Percentiles rank a stretch among this genome's conserved stretches.
These are phyloP conservation scores for Physaria fendleri DNA, from an alignment of 345 rosid genomes.

Conservation along the genomic window DNA sequence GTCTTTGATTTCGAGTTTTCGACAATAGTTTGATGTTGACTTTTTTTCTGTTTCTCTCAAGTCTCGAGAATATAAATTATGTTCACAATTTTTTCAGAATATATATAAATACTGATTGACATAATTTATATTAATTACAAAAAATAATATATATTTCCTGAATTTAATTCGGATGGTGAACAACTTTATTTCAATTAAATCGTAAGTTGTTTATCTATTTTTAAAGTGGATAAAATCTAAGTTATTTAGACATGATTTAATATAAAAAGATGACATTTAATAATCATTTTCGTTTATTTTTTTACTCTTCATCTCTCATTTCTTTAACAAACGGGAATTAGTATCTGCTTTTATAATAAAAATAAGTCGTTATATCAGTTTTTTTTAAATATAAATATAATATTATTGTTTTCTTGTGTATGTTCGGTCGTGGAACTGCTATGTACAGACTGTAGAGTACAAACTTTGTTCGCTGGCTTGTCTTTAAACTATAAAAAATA, in stretches of 20 bases:
- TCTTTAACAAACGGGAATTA: background rate
- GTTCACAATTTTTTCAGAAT: background rate
- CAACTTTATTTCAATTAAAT: constrained; percentile 5
- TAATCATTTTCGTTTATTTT: constrained; percentile 1
- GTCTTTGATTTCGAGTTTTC: constrained; percentile 31
- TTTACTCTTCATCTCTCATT: constrained; percentile 3
- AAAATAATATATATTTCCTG: background rate
- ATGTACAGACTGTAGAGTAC: constrained; percentile 25
- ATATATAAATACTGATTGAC: background rate
- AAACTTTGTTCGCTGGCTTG: constrained; percentile 26
- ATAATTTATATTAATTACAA: background rate
- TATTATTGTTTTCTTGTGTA: background rate
- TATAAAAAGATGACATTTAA: constrained; percentile 2
- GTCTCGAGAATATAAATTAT: background rate
- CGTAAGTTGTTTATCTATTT: background rate
- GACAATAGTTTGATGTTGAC: constrained; percentile 33
- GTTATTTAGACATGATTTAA: constrained; percentile 8
- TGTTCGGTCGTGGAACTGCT: constrained; percentile 18
- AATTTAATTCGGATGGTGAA: constrained; percentile 10
- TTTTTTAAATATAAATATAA: background rate
- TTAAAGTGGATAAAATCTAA: constrained; percentile 1
- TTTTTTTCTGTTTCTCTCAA: background rate
- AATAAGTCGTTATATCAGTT: background rate
- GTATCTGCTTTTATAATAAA: background rate
- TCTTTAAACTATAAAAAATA: constrained; percentile 14